Conservation (phyloP, 176 grass and related monocot species). For the Urochloa ruziziensis region DNA sequence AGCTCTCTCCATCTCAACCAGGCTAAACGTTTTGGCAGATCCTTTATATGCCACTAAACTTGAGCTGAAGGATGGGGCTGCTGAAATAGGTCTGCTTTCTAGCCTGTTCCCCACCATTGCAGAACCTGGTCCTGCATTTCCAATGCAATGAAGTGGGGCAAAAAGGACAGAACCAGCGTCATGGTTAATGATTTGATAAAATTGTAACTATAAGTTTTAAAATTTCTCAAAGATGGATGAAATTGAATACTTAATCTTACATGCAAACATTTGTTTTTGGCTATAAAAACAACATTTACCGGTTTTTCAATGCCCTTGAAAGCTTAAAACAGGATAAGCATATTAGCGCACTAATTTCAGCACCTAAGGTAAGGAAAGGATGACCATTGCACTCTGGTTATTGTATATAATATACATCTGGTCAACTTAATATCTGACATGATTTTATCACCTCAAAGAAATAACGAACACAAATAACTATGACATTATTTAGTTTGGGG, state of each 20-base stretch:
- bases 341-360: slow-evolving; percentile 6
- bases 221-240: not conserved
- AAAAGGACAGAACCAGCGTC: not conserved
- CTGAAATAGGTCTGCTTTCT: slow-evolving; percentile 65
- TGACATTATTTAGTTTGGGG: too few species aligned
- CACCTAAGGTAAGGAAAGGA: too few species aligned
- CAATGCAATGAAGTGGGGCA: slow-evolving; percentile 18
- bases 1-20: slow-evolving; percentile 85
- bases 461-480: too few species aligned
- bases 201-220: slow-evolving; percentile 5
- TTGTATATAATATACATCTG: too few species aligned
- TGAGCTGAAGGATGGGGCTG: slow-evolving; percentile 74
- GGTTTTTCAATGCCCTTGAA: not conserved
- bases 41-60: slow-evolving; percentile 79
- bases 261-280: slow-evolving; percentile 12
- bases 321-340: slow-evolving; percentile 24
- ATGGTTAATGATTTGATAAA: not conserved
- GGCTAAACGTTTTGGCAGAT: slow-evolving; percentile 76
- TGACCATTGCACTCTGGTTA: too few species aligned
- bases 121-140: slow-evolving; percentile 52
- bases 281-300: not conserved
- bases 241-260: not conserved
- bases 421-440: too few species aligned
- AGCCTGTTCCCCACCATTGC: slow-evolving; percentile 24
- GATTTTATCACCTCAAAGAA: too few species aligned